Evolutionary conservation across 1,284 basidiomycete species (phyloP), one percentile per base, ranked within the genome.

Genomic region (Marasmius tenuissimus): DNA sequence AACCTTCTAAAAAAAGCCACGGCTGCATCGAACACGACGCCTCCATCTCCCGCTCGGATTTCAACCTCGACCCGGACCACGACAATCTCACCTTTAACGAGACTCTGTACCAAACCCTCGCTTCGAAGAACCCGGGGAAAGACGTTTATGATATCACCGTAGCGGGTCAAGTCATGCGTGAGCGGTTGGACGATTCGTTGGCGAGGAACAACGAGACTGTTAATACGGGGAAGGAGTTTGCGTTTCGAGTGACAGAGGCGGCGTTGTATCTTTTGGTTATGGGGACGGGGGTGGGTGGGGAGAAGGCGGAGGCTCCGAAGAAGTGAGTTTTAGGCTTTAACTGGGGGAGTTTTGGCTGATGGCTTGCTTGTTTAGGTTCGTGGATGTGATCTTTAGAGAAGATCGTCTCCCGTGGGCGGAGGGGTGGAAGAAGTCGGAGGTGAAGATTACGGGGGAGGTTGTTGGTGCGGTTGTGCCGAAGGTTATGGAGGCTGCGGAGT

Each of bases 11-110:
- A n/a, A n/a, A n/a, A n/a, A 52, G 50, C 16, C 50, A 52, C 50
- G 50, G 50, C 33, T 52, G 50, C 33, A 33, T 52, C 50, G 50
- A 52, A 52, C 50, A 52, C 27, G 50, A 52, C n/a, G 33, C 50
- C 20, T 52, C 50, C 33, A 52, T 52, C 50, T 52, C 50, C n/a
- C 50, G 50, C 6, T 27, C 22, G 1, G 50, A 52, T 16, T 27
- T 35, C 33, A 35, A 27, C 11, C 18, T 50, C 33, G 20, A 16
- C 6, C 12, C 48, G 12, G 10, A n/a, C 11, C 18, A 27, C 7
- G 50, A 52, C 33, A 52, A 52, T 16, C 3, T 34, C 50, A 33
- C 50, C 50, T 52, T 52, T 16, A 52, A 52, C 50, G 50, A 35
- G 8, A 52, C 50, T 22, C 34, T 52, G 6, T 52, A 52, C 27